A percentile compares a stretch with the other conserved stretches of the same genome.
phyloP scores from a whole-genome alignment of 129 eudicot genomes.

The Heracleum sosnowskyi region DNA sequence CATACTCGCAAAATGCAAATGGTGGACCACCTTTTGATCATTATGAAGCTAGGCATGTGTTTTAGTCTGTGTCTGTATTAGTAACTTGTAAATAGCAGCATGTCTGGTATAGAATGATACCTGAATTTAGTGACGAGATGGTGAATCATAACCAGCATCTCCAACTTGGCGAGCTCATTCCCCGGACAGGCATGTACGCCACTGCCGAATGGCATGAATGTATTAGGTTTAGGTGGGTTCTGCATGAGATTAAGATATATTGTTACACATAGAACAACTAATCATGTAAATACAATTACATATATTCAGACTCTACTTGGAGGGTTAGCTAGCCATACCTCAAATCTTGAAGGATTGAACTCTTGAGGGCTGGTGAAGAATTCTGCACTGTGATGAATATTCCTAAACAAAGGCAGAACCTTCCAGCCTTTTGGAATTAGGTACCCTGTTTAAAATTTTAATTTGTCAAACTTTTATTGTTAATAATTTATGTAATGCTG shows the following conservation, averaged over 20 bases:
- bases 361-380: slow-evolving; percentile 58
- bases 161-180: slow-evolving; percentile 77
- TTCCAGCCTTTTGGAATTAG: slow-evolving; percentile 94
- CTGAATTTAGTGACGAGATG: slow-evolving; percentile 65
- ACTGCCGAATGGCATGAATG: slow-evolving; percentile 88
- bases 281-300: not conserved
- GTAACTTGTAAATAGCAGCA: not conserved
- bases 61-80: not conserved
- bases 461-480: not conserved
- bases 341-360: slow-evolving; percentile 76
- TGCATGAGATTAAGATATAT: slow-evolving; percentile 8
- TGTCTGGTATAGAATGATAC: slow-evolving; percentile 24
- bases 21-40: slow-evolving; percentile 5
- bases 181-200: slow-evolving; percentile 92
- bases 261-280: not conserved
- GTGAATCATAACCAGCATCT: slow-evolving; percentile 66
- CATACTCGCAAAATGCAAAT: not conserved
- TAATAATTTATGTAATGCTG: not conserved
- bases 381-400: slow-evolving; percentile 85
- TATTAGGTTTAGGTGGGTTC: slow-evolving; percentile 72
- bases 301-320: no score
- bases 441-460: slow-evolving; percentile 47
- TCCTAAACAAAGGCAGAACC: slow-evolving; percentile 88
- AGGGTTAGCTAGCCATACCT: slow-evolving; percentile 28
- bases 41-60: not conserved